Evolutionary conservation across 441 rosid genomes (phyloP), one percentile per base, ranked within the genome.

Genomic region (Raphanus hybrid): DNA sequence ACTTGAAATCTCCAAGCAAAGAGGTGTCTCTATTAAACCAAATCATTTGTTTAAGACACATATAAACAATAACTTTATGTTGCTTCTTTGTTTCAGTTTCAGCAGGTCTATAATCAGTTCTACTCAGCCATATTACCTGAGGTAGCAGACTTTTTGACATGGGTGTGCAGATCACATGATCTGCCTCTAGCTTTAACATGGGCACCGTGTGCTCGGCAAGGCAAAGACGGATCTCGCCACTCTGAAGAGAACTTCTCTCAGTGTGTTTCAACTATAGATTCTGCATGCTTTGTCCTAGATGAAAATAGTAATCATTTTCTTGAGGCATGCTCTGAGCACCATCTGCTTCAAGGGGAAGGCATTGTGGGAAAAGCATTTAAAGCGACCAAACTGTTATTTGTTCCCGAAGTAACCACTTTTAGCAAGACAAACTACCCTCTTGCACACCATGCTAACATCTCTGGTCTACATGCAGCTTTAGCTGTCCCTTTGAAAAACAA

Each of bases 151-250:
- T 82, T 88, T 81, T 71, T 92, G 81, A 80, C 72, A 64, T 86
- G 86, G 11, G 88, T 87, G 34, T 96, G 96, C 89, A 83, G 76
- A 77, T 78, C 32, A 35, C 78, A 89, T 77, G 66, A 80, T 10
- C 64, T 96, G 57, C 97, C 96, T 64, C 82, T 96, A 70, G 98
- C 97, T 79, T 84, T 87, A 64, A 93, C 97, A 3, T 93, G 99
- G 99, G 94, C 90, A 3, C 85, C 89, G 15, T 90, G 97, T 74
- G 77, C 82, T 64, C 82, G 74, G 54, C 94, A 86, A 85, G 89
- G 92, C n/a, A 89, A 86, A 85, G 85, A 67, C 72, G 98, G 97
- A 71, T 85, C 91, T 26, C 84, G 86, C 12, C 97, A 87, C 78
- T 93, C 93, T 48, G 82, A 86, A 50, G 91, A 87, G 82, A 93